Percentiles rank a stretch among this genome's conserved stretches.
These are phyloP conservation scores for Beauveria australis DNA, from an alignment of 2,329 filamentous ascomycete genomes.

Conservation along the genomic window DNA sequence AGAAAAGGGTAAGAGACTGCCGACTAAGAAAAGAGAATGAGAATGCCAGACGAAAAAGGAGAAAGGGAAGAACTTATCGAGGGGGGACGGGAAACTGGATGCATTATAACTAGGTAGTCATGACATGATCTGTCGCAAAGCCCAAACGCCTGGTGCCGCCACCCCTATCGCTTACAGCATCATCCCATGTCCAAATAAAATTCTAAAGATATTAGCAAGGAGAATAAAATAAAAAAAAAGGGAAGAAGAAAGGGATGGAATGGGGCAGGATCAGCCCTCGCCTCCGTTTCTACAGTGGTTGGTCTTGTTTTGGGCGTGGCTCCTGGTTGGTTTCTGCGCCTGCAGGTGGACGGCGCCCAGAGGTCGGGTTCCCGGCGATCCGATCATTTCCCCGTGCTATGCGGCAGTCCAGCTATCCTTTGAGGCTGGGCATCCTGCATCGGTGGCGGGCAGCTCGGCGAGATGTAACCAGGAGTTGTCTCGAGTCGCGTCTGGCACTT, in stretches of 20 bases:
- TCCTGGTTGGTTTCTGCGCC: not conserved
- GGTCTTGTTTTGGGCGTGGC: not conserved
- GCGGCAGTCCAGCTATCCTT: not conserved
- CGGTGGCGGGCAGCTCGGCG: not conserved
- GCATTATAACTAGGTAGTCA: slow-evolving; percentile 6
- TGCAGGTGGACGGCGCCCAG: not conserved
- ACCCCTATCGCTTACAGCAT: slow-evolving; percentile 10
- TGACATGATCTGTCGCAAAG: slow-evolving; percentile 3
- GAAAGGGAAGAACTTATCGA: slow-evolving; percentile 15
- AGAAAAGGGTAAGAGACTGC: not conserved
- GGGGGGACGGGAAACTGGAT: slow-evolving; percentile 11
- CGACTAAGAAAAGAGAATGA: slow-evolving; percentile 5
- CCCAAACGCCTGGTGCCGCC: slow-evolving; percentile 1
- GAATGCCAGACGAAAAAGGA: slow-evolving; percentile 16
- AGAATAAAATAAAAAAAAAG: too few species aligned
- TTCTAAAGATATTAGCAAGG: not conserved
- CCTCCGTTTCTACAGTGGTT: not conserved
- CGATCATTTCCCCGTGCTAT: not conserved
- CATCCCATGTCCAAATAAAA: slow-evolving; percentile 17
- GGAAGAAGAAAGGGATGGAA: slow-evolving; percentile 14
- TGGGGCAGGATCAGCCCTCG: slow-evolving; percentile 2
- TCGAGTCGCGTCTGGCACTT: slow-evolving; percentile 24
- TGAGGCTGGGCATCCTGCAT: not conserved
- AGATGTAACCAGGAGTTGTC: slow-evolving; percentile 28
- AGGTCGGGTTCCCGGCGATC: slow-evolving; percentile 3